Base-by-base conservation (phyloP, 306 rosid species). In the Pyrus communis region DNA sequence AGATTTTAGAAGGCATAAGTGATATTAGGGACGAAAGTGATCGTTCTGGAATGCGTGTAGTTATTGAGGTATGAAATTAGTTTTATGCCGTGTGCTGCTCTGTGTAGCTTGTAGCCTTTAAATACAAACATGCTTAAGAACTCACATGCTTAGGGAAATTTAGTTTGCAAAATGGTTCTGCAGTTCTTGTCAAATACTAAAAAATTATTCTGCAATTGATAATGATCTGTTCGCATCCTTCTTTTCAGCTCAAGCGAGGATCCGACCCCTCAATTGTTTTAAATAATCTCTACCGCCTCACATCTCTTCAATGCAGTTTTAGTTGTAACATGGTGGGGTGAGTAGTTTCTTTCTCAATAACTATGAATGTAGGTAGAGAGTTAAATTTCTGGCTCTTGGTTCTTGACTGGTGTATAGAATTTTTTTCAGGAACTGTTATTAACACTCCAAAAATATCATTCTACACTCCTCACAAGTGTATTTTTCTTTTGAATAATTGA, bases 241-340 rank as follows among this genome's bases (percentile, higher is more conserved):
- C 27, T 84, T 73, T 88, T 86, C 96, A 95, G 97, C 91, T 92
- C 40, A 95, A 91, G 86, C 92, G 97, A 46, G 97, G 97, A 84
- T 86, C 92, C 17, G 97, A 92, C 42, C 91, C 97, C 79, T 85
- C 86, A 69, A 86, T 95, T 85, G 89, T 95, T 77, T 74, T 89
- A 74, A 95, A 95, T 87, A 92, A 92, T 87, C 91, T 92, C 64
- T 95, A 85, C 80, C 93, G 99, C 38, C 81, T 95, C 45, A 95
- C 97, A 52, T 82, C 97, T 76, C 92, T 92, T 74, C 97, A 88
- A 77, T 89, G 97, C 58, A 71, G 96, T 73, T 95, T 95, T 84
- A 92, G 92, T 87, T 95, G 99, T 82, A 95, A 95, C 82, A 92
- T 95, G 97, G 99, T 92, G 76, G 96, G 98, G 98, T 95, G 86